Conservation (phyloP, 2,329 filamentous ascomycete genomes). For the Sodiomyces alkalinus region DNA sequence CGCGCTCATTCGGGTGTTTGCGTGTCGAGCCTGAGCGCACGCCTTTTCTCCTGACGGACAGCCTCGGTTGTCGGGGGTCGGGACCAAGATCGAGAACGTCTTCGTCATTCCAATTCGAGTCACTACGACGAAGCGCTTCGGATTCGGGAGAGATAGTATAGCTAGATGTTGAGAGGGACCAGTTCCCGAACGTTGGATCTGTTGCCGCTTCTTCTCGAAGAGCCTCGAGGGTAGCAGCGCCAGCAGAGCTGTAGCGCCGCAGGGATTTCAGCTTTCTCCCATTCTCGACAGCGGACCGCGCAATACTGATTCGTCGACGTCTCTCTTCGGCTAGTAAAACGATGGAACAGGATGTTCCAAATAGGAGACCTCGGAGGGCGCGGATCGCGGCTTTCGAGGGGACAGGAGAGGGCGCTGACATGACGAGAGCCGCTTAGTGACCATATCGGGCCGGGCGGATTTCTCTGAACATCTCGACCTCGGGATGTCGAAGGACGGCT, state of each 20-base stretch:
- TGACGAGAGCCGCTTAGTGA: slow-evolving; percentile 11
- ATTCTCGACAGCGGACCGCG: slow-evolving; percentile 34
- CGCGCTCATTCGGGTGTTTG: not conserved
- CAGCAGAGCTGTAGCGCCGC: slow-evolving; percentile 12
- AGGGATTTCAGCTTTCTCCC: slow-evolving; percentile 32
- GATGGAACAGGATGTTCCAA: slow-evolving; percentile 43
- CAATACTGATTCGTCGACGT: slow-evolving; percentile 35
- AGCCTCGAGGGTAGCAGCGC: slow-evolving; percentile 5
- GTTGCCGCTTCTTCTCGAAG: slow-evolving; percentile 11
- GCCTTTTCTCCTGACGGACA: too few relatives aligned
- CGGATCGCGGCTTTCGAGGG: slow-evolving; percentile 40
- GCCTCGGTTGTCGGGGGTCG: slow-evolving; percentile 3
- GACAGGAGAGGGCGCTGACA: slow-evolving; percentile 31
- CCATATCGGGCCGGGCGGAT: slow-evolving; percentile 5
- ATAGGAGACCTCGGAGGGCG: slow-evolving; percentile 37
- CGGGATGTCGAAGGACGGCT: too few relatives aligned
- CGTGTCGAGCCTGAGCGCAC: too few relatives aligned
- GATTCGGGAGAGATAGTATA: too few relatives aligned
- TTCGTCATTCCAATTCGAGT: too few relatives aligned
- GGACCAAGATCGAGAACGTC: slow-evolving; percentile 2
- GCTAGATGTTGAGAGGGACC: too few relatives aligned
- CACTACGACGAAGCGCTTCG: too few relatives aligned
- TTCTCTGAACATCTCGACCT: slow-evolving; percentile 4
- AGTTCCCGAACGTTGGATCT: slow-evolving; percentile 11
- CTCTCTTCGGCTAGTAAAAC: slow-evolving; percentile 40